Base-by-base conservation (phyloP, 371 early-diverging fungal genomes). In the Syncephalis fuscata region DNA sequence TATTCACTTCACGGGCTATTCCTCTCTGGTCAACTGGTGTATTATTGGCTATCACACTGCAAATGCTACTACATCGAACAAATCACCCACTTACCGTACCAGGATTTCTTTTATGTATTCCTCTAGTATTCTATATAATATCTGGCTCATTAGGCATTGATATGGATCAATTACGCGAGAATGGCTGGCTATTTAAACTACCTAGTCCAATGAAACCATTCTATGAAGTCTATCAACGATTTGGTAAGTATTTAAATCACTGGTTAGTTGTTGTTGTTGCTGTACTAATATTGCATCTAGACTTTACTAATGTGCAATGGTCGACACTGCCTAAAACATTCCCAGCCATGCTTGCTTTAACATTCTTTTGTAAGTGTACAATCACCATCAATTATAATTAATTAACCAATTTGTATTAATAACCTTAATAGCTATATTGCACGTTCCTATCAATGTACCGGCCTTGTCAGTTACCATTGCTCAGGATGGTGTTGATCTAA, bases 381-480 rank as follows among this genome's bases (percentile, higher is more conserved):
- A 16, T 8, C 19, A 41, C 41, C n/a, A 8, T 9, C 41, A 41
- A 50, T 20, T 46, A 48, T 17, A 20, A 16, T 38, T 22, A 21
- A 20, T 20, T 1, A 48, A 14, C 11, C 21, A 19, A 9, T 4
- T 10, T 48, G 1, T 39, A 16, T 15, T 14, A 25, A 19, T 21
- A 21, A 19, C 20, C 44, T 8, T 16, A 3, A 36, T 50, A 65
- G 73, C 76, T 44, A 78, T 94, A 22, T 67, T 96, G 21, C 95
- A 96, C 59, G 97, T 96, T 1, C 95, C 97, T 10, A 84, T 84
- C 56, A 86, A 84, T 49, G 88, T 91, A 1, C 94, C 92, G 8
- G 92, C 92, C 1, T 67, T 92, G 45, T 88, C 88, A 0, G 90
- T 92, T 1, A 88, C 90, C 0, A 90, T 90, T 3, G 74, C 81